phyloP scores from a whole-genome alignment of 1,139 yeast species.

The Sugiyamaella sp. region DNA sequence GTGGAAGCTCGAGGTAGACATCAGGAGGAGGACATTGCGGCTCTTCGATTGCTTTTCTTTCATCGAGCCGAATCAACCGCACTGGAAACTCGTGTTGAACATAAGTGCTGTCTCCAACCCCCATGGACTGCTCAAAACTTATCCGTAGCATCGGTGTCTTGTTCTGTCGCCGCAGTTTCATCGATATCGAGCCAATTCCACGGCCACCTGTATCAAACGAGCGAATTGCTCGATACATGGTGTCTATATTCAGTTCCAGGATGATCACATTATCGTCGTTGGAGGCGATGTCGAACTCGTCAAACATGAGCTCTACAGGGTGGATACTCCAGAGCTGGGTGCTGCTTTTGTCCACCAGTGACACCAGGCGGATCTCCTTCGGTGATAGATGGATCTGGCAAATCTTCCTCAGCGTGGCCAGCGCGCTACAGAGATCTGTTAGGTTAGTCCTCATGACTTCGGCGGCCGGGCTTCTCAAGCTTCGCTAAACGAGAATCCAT shows the following conservation, averaged over 20 bases:
- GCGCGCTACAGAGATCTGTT: constrained; percentile 34
- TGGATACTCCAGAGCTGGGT: constrained; percentile 34
- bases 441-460: no score
- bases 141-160: constrained; percentile 32
- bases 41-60: constrained; percentile 30
- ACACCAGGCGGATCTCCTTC: constrained; percentile 28
- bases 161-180: constrained; percentile 32
- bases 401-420: constrained; percentile 33
- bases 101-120: constrained; percentile 29
- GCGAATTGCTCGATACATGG: constrained; percentile 32
- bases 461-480: no score
- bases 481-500: no score
- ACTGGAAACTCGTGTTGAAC: constrained; percentile 38
- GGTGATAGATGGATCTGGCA: constrained; percentile 33
- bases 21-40: constrained; percentile 36
- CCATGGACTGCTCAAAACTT: constrained; percentile 28
- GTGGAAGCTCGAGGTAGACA: constrained; percentile 26
- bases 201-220: constrained; percentile 26
- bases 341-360: constrained; percentile 31
- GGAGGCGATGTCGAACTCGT: constrained; percentile 21
- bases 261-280: constrained; percentile 26
- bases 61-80: constrained; percentile 28
- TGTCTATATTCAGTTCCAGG: constrained; percentile 34
- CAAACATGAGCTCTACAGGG: constrained; percentile 24
- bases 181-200: constrained; percentile 25